These are phyloP conservation scores for Cladosporium sp. DNA, from an alignment of 2,329 filamentous ascomycete species.

Conservation along the genomic window DNA sequence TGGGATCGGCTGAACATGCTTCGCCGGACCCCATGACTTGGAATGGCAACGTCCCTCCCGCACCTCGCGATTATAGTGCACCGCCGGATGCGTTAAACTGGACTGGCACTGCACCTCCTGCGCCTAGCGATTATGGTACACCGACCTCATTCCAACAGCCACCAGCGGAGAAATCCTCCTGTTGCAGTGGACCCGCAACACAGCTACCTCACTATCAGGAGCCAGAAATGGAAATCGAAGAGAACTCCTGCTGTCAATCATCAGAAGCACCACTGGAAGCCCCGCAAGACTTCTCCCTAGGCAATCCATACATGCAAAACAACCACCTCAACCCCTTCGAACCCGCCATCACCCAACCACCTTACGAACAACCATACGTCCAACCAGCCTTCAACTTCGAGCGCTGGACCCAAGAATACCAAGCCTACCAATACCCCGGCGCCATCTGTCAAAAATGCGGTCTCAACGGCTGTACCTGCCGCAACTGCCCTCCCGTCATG, in stretches of 20 bases:
- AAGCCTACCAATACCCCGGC: conserved; percentile 27
- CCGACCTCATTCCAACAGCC: conserved; percentile 15
- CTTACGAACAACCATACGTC: conserved; percentile 9
- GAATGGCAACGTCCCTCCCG: conserved; percentile 2
- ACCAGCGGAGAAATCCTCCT: conserved; percentile 14
- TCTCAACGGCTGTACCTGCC: conserved; percentile 29
- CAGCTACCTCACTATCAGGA: conserved; percentile 5
- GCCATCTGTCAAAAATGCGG: conserved; percentile 33
- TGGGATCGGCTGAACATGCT: conserved; percentile 17
- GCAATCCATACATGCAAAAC: conserved; percentile 34
- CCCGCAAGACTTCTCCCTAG: conserved; percentile 13
- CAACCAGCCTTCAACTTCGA: conserved; percentile 24
- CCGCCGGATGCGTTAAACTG: conserved; percentile 23
- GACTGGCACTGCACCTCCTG: conserved; percentile 21
- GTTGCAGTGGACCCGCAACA: conserved; percentile 1
- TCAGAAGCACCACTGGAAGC: conserved; percentile 14
- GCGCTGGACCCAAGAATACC: conserved; percentile 24
- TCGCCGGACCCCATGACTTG: conserved; percentile 20
- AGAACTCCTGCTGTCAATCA: conserved; percentile 25
- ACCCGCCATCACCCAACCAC: conserved; percentile 1
- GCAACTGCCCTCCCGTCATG: conserved; percentile 30
- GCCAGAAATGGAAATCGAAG: conserved; percentile 9
- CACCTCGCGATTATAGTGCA: conserved; percentile 11
- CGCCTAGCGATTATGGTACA: conserved; percentile 20
- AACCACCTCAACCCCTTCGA: conserved; percentile 17